These are phyloP conservation scores for Chalara sp. DNA, from an alignment of 2,329 filamentous ascomycete genomes.

Conservation along the genomic window DNA sequence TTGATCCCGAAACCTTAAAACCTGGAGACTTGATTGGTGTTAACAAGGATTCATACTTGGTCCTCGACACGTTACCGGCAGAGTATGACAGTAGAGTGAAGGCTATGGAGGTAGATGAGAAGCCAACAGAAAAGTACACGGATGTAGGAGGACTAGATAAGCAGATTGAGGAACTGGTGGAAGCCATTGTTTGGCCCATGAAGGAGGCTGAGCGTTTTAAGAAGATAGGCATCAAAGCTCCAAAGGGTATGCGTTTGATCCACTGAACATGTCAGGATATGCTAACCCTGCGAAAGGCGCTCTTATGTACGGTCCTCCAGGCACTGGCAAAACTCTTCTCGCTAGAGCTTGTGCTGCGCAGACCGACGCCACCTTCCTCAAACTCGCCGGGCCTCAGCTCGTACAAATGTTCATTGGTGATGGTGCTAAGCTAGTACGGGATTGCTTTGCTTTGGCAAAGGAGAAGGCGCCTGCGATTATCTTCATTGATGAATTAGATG, in stretches of 20 bases:
- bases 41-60: conserved; percentile 97
- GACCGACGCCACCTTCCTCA: conserved; percentile 97
- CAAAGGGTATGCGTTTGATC: conserved; percentile 65
- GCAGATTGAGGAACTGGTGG: conserved; percentile 97
- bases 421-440: conserved; percentile 92
- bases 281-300: conserved; percentile 54
- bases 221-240: conserved; percentile 99
- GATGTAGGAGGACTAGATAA: conserved; percentile 97
- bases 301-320: conserved; percentile 93
- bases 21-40: conserved; percentile 95
- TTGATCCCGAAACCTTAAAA: conserved; percentile 91
- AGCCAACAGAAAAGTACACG: conserved; percentile 97
- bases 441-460: conserved; percentile 95
- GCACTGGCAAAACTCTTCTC: conserved; percentile 85
- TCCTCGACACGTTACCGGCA: conserved; percentile 91
- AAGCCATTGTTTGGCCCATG: conserved; percentile 99
- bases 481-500: conserved; percentile 98
- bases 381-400: conserved; percentile 92
- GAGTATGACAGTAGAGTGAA: conserved; percentile 99
- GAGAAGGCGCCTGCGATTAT: conserved; percentile 99
- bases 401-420: conserved; percentile 99
- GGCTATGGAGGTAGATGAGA: conserved; percentile 99
- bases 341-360: conserved; percentile 95
- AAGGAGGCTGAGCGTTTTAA: conserved; percentile 99
- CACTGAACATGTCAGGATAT: conserved; percentile 4